Base-by-base conservation (phyloP, 352 stramenopile species). In the Globisporangium paroecandrum region DNA sequence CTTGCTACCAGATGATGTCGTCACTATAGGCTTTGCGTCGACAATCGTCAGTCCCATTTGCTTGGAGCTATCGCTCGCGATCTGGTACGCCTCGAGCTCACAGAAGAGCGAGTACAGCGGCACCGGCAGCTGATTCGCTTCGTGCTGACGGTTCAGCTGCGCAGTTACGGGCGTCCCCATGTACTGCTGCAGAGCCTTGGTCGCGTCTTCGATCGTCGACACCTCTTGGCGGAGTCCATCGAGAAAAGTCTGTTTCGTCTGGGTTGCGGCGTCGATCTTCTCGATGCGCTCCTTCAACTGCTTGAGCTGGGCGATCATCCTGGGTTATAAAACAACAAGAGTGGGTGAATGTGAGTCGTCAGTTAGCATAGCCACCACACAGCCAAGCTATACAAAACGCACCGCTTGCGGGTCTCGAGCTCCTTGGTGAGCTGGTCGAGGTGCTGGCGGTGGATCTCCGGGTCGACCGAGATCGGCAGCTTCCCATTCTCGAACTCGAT, bases 91-190 rank as follows among this genome's bases (percentile, higher is more conserved):
- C 22, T 94, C 82, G 7, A 94, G 64, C 64, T 94, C 86, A 58
- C 82, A 90, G 56, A 82, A 94, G 4, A 94, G 64, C 58, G 78
- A 75, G 66, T 91, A 94, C 24, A 94, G 63, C 27, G 86, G 82
- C 22, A 81, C 74, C 0, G 86, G 25, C 0, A 91, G 73, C 64
- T 87, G 71, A 22, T 62, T 82, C 4, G 86, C 86, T 7, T 78
- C 62, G 10, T 76, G 71, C 43, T 91, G 83, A 34, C 73, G 70
- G 24, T 63, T 72, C 13, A 81, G 69, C 59, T 78, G 75, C 7
- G 70, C 68, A 1, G 81, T 76, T 27, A 90, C 74, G 0, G 79
- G 79, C 7, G 76, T 63, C 10, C 76, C 74, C 77, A 94, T 90
- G 57, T 85, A 88, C 18, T 70, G 69, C 51, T 94, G 86, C 29